phyloP scores from a whole-genome alignment of 176 grass and related monocot genomes.

The Saccharum spontaneum region DNA sequence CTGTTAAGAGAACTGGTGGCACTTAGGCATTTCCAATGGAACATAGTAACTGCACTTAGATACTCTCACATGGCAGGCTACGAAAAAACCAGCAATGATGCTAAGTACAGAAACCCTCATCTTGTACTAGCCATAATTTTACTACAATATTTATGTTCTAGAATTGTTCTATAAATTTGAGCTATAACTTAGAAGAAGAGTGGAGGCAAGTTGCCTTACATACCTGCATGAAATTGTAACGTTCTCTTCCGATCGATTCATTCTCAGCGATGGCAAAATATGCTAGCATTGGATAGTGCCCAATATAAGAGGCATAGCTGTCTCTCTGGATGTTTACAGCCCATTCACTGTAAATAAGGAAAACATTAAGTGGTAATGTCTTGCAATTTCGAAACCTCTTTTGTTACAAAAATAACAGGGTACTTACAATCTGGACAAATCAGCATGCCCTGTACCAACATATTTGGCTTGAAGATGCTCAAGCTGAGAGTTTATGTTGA shows the following conservation, averaged over 20 bases:
- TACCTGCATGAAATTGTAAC: constrained; percentile 95
- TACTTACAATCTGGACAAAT: constrained; percentile 86
- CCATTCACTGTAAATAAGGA: constrained; percentile 80
- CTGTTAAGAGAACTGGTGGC: background rate
- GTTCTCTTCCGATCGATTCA: constrained; percentile 92
- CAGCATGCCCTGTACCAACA: constrained; percentile 94
- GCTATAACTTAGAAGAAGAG: background rate
- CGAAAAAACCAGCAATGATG: background rate
- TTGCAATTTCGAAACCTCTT: background rate
- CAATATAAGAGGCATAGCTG: constrained; percentile 92
- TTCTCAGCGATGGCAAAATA: constrained; percentile 89
- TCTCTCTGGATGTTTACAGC: constrained; percentile 92
- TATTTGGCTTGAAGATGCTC: constrained; percentile 99
- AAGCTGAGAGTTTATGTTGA: constrained; percentile 98
- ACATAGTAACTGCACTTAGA: background rate
- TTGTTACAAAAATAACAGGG: background rate
- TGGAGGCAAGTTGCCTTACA: constrained; percentile 15
- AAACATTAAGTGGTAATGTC: background rate
- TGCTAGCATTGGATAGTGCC: constrained; percentile 81
- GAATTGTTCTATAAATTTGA: background rate
- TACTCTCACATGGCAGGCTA: background rate
- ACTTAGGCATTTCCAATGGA: background rate
- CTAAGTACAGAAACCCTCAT: background rate
- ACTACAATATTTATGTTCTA: background rate
- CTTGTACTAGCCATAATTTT: background rate